phyloP scores from a whole-genome alignment of 2,329 filamentous ascomycete species.

The Bimuria novae-zelandiae region DNA sequence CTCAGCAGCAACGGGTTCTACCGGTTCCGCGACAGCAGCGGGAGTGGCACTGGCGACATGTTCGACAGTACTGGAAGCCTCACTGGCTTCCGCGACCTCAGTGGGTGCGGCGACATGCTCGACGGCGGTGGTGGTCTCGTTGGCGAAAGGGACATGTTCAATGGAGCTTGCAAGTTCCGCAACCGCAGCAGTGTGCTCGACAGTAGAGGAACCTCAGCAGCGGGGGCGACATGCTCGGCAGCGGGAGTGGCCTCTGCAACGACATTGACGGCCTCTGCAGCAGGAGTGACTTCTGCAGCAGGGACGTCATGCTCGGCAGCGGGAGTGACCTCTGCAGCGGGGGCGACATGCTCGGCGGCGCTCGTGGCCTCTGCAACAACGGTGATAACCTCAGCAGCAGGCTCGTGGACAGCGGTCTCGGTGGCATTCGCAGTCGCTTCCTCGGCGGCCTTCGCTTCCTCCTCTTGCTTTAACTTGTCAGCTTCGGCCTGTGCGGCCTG shows the following conservation, averaged over 20 bases:
- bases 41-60: too few relatives aligned
- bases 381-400: conserved; percentile 2
- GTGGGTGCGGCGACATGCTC: not conserved
- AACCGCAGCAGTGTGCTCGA: not conserved
- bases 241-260: not conserved
- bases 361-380: not conserved
- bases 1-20: not conserved
- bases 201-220: not conserved
- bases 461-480: not conserved
- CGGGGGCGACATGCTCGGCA: not conserved
- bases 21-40: not conserved
- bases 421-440: conserved; percentile 8
- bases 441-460: conserved; percentile 8
- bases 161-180: not conserved
- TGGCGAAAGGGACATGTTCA: not conserved
- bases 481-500: conserved; percentile 4
- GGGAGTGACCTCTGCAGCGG: not conserved
- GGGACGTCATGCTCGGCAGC: not conserved
- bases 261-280: not conserved
- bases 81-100: not conserved
- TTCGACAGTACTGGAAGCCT: not conserved
- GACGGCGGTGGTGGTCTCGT: not conserved
- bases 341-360: not conserved
- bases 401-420: conserved; percentile 10
- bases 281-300: not conserved